Evolutionary conservation across 495 filamentous ascomycete genomes (phyloP), one percentile per base, ranked within the genome.

Genomic region (Penicillium atrosanguineum): DNA sequence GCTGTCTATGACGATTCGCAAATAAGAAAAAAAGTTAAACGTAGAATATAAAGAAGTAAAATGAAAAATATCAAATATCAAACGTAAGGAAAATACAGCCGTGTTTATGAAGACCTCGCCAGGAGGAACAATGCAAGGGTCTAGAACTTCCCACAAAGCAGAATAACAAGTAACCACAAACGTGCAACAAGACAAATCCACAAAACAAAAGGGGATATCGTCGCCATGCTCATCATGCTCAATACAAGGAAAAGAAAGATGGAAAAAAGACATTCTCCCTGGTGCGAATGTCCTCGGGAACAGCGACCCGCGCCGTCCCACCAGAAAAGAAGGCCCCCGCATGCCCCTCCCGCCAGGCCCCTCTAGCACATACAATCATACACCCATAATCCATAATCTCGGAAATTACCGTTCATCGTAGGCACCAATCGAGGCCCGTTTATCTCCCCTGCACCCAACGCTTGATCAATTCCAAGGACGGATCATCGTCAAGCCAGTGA

Each of bases 401-500:
- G 19, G n/a, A 40, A 15, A 34, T 34, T 34, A 34, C 31, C 11
- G 28, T 31, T 6, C 28, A 31, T 12, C 28, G 28, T 8, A 31
- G 28, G 1, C 28, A 31, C 28, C 7, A 31, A 34, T 8, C 8
- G 31, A 15, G 31, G 36, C 52, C 46, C 39, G 9, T 75, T 51
- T 61, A 65, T 38, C 73, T 69, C 1, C 69, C 59, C 16, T 62
- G 64, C 21, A 80, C 73, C 77, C 79, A 82, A 20, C 60, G 59
- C 1, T 70, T 68, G 1, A 82, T 75, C 11, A 57, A 52, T 29
- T 67, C 61, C 55, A 82, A 52, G 18, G 75, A 64, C 3, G 88
- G 88, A 66, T 92, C 88, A 54, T 91, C 88, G 43, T 74, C 70
- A 52, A 85, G 83, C 87, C 88, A 92, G 73, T 85, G 82, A 46